Evolutionary conservation across 176 grass and related monocot genomes (phyloP).

Genomic region (Triticum aestivum): DNA sequence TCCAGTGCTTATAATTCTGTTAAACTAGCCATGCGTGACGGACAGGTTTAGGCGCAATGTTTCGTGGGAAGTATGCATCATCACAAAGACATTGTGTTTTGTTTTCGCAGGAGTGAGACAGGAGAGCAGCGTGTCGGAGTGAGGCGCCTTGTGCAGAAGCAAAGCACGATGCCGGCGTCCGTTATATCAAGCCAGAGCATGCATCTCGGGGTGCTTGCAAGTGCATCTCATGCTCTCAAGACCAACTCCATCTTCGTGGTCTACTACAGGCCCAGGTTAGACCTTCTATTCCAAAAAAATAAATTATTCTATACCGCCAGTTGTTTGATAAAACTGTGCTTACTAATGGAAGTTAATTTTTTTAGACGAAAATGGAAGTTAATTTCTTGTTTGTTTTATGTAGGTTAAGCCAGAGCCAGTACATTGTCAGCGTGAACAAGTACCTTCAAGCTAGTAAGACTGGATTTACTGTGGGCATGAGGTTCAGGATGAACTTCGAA

Average conservation of each 20-base stretch:
- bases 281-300: neutral
- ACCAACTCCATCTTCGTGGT: constrained; percentile 89
- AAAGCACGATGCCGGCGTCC: constrained; percentile 71
- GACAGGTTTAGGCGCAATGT: constrained; percentile 4
- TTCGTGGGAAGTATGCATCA: constrained; percentile 10
- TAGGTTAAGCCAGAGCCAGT: constrained; percentile 93
- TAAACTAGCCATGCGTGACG: neutral
- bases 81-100: neutral
- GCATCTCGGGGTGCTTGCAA: constrained; percentile 98
- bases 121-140: constrained; percentile 88
- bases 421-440: constrained; percentile 81
- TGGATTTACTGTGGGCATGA: constrained; percentile 69
- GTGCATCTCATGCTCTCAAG: constrained; percentile 83
- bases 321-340: neutral
- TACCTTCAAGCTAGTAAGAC: constrained; percentile 75
- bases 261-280: constrained; percentile 93
- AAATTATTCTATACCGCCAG: too few relatives aligned
- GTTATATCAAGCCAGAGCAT: constrained; percentile 99
- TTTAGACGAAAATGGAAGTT: neutral
- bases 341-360: neutral
- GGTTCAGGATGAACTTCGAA: constrained; percentile 99
- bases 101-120: constrained; percentile 63
- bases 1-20: neutral
- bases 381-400: neutral
- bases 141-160: constrained; percentile 78